These are phyloP conservation scores for Leccinum olivaceopallidum DNA, from an alignment of 768 basidiomycete species.

Conservation along the genomic window DNA sequence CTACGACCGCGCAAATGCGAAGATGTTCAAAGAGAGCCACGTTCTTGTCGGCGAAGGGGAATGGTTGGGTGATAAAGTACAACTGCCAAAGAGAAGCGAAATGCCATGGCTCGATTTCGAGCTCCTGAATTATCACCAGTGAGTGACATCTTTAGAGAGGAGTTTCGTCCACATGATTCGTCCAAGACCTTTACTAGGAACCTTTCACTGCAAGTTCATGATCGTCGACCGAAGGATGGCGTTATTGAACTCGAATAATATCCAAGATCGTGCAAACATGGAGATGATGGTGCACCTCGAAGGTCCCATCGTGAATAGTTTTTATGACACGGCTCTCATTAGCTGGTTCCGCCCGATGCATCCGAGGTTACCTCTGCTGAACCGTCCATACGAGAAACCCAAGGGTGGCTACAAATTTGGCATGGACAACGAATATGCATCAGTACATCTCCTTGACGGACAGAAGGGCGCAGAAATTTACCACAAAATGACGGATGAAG, in stretches of 20 bases:
- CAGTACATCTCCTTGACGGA: slow-evolving; percentile 30
- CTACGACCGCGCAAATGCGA: slow-evolving; percentile 65
- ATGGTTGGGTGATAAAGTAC: slow-evolving; percentile 46
- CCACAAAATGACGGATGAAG: slow-evolving; percentile 18
- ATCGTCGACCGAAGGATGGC: slow-evolving; percentile 69
- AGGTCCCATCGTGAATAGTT: slow-evolving; percentile 65
- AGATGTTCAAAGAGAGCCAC: slow-evolving; percentile 49
- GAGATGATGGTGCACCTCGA: slow-evolving; percentile 73
- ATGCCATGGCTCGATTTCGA: slow-evolving; percentile 62
- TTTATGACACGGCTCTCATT: slow-evolving; percentile 69
- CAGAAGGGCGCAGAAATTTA: slow-evolving; percentile 27
- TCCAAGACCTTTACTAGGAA: slow-evolving; percentile 53
- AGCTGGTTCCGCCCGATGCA: slow-evolving; percentile 54
- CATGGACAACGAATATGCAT: slow-evolving; percentile 35
- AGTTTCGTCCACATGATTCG: not conserved
- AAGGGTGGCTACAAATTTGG: slow-evolving; percentile 40
- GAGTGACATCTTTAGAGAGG: slow-evolving; percentile 3
- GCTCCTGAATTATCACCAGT: slow-evolving; percentile 56
- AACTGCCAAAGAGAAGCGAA: slow-evolving; percentile 52
- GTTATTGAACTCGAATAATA: slow-evolving; percentile 66
- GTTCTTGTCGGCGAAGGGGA: slow-evolving; percentile 45
- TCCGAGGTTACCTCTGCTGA: slow-evolving; percentile 45
- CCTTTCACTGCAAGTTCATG: slow-evolving; percentile 73
- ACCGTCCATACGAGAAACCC: slow-evolving; percentile 32
- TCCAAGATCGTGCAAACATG: slow-evolving; percentile 55